These are phyloP conservation scores for Basidiobolus meristosporus DNA, from an alignment of 371 early-diverging fungal species.

Conservation along the genomic window DNA sequence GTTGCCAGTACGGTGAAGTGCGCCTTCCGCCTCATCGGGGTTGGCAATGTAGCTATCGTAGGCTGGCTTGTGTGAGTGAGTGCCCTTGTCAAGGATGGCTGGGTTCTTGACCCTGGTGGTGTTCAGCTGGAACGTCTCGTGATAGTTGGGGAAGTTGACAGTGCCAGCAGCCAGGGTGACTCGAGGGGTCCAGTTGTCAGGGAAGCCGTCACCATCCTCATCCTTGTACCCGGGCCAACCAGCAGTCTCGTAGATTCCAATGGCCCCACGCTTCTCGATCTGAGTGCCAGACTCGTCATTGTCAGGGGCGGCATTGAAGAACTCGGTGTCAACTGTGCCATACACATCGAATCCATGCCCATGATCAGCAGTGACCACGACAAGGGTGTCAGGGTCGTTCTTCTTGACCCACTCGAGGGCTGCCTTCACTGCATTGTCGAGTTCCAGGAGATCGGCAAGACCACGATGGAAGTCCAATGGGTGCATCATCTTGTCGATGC, in stretches of 20 bases:
- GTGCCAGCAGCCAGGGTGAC: conserved; percentile 40
- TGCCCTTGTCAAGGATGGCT: conserved; percentile 5
- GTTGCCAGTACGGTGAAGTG: conserved; percentile 16
- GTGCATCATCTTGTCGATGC: conserved; percentile 52
- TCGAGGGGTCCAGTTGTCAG: conserved; percentile 33
- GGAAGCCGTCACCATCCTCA: conserved; percentile 41
- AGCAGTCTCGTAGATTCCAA: conserved; percentile 37
- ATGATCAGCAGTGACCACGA: conserved; percentile 54
- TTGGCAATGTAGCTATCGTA: conserved; percentile 13
- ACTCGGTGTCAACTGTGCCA: conserved; percentile 37
- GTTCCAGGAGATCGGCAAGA: conserved; percentile 43
- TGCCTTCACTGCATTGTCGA: conserved; percentile 42
- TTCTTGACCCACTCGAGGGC: conserved; percentile 33
- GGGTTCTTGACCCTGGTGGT: conserved; percentile 18
- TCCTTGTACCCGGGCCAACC: conserved; percentile 47
- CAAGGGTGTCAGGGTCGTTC: conserved; percentile 37
- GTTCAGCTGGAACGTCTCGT: conserved; percentile 33
- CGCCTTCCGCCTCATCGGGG: conserved; percentile 15
- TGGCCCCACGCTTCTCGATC: conserved; percentile 25
- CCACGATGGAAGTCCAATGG: conserved; percentile 51
- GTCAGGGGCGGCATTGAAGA: conserved; percentile 11
- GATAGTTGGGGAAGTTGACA: conserved; percentile 27
- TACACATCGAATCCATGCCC: conserved; percentile 50
- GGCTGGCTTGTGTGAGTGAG: conserved; percentile 11
- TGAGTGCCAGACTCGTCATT: conserved; percentile 5